Evolutionary conservation across 2,329 filamentous ascomycete genomes (phyloP), one percentile per base, ranked within the genome.

Genomic region (Harringtonia lauricola): DNA sequence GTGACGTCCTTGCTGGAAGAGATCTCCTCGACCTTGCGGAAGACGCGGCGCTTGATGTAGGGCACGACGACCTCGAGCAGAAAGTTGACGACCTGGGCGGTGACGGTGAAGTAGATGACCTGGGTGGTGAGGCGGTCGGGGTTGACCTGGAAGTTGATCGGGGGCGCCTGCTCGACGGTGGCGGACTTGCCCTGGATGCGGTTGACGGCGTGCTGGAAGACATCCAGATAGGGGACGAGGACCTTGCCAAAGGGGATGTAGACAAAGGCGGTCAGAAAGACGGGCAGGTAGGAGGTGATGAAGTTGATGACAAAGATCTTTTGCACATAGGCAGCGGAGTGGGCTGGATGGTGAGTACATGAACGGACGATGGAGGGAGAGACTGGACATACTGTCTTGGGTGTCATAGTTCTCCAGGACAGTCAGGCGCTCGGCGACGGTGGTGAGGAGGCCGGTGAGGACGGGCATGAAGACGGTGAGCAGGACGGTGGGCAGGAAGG

Each of bases 91-190:
- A 95, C 75, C 58, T 95, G 90, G 0, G 88, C 90, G 0, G 90
- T 95, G 28, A 96, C 86, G 0, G 90, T 94, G 50, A 94, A 92
- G 65, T 94, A 96, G 50, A 95, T 92, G 59, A 95, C 86, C 60
- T 96, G 90, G 53, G 88, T 85, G 54, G 82, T 84, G 30, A 96
- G 77, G 15, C 92, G 75, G 51, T 81, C 73, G 0, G 87, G 83
- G 56, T 96, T 88, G 63, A 95, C 85, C 42, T 79, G 71, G 60
- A 95, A 98, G 26, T 9, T n/a, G 5, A 28, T 7, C 31, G 40
- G 22, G 22, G 31, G 12, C 33, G 26, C 22, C 17, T 8, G n/a
- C 33, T 36, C 24, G 15, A 33, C 24, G 24, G 86, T 64, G 57
- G 87, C 81, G 48, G 89, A 81, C 51, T 83, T 77, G 44, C 86